These are phyloP conservation scores for Phytophthora pisi DNA, from an alignment of 352 stramenopile genomes.

Conservation along the genomic window DNA sequence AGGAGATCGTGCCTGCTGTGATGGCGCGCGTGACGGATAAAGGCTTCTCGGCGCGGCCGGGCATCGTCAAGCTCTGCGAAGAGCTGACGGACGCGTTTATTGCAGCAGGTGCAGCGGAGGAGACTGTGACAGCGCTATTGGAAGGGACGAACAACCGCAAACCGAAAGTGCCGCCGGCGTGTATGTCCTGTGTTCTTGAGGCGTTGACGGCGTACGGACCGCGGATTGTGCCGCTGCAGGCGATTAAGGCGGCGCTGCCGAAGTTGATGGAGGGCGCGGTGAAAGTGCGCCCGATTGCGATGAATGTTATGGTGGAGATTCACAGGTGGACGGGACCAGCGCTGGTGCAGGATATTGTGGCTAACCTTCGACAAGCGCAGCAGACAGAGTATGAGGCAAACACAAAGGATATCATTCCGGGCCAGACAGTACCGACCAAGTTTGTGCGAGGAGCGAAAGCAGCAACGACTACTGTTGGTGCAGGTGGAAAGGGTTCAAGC, in stretches of 20 bases:
- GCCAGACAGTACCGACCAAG: constrained; percentile 72
- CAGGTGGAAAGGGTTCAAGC: constrained; percentile 17
- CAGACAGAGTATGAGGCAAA: constrained; percentile 83
- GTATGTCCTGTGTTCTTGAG: constrained; percentile 67
- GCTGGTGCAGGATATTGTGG: constrained; percentile 80
- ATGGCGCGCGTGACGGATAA: constrained; percentile 87
- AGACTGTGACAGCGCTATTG: constrained; percentile 73
- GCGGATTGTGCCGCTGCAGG: constrained; percentile 66
- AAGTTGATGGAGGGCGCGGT: constrained; percentile 82
- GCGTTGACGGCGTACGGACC: constrained; percentile 84
- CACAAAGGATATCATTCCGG: constrained; percentile 73
- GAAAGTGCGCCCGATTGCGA: constrained; percentile 78
- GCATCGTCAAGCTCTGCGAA: constrained; percentile 80
- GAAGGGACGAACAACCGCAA: constrained; percentile 90
- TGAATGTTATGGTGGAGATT: constrained; percentile 85
- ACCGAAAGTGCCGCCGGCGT: constrained; percentile 83
- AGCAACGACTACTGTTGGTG: constrained; percentile 18
- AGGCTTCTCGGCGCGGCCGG: constrained; percentile 78
- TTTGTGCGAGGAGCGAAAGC: constrained; percentile 70
- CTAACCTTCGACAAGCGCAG: constrained; percentile 80
- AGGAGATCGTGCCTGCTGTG: constrained; percentile 63
- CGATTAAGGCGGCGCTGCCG: constrained; percentile 71
- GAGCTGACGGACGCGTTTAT: constrained; percentile 80
- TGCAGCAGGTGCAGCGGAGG: constrained; percentile 72
- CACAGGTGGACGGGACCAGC: constrained; percentile 79